phyloP scores from a whole-genome alignment of 2,329 filamentous ascomycete genomes.

The Microcera coccophila region DNA sequence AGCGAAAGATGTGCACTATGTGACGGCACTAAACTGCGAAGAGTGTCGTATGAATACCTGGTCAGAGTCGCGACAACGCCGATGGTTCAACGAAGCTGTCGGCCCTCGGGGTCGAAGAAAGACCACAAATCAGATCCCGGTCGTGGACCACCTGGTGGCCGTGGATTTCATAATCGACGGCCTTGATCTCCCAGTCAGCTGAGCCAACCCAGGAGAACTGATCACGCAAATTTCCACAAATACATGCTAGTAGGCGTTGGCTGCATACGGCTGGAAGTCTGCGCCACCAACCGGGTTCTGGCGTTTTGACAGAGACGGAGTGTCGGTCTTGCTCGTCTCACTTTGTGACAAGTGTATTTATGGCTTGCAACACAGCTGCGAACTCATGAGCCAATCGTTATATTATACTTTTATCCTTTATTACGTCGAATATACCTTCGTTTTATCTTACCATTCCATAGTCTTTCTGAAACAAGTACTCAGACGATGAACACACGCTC shows the following conservation, averaged over 20 bases:
- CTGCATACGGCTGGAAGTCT: constrained; percentile 13
- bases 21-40: constrained; percentile 21
- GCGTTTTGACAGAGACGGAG: not conserved
- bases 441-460: not conserved
- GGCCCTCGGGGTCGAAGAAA: constrained; percentile 14
- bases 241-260: constrained; percentile 18
- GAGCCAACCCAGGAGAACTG: constrained; percentile 1
- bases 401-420: too few relatives aligned
- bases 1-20: constrained; percentile 19
- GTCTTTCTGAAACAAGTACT: not conserved
- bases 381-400: not conserved
- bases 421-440: too few relatives aligned
- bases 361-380: too few relatives aligned
- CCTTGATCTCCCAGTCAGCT: not conserved
- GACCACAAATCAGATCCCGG: constrained; percentile 11
- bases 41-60: constrained; percentile 21
- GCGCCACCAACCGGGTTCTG: constrained; percentile 9
- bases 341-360: too few relatives aligned
- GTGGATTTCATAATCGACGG: constrained; percentile 4
- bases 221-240: constrained; percentile 16
- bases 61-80: constrained; percentile 8
- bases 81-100: constrained; percentile 5
- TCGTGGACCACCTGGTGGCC: constrained; percentile 13
- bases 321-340: not conserved
- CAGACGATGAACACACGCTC: not conserved